A percentile compares a stretch with the other conserved stretches of the same genome.
These are phyloP conservation scores for Aspergillus sparsus DNA, from an alignment of 495 filamentous ascomycete species.

Conservation along the genomic window DNA sequence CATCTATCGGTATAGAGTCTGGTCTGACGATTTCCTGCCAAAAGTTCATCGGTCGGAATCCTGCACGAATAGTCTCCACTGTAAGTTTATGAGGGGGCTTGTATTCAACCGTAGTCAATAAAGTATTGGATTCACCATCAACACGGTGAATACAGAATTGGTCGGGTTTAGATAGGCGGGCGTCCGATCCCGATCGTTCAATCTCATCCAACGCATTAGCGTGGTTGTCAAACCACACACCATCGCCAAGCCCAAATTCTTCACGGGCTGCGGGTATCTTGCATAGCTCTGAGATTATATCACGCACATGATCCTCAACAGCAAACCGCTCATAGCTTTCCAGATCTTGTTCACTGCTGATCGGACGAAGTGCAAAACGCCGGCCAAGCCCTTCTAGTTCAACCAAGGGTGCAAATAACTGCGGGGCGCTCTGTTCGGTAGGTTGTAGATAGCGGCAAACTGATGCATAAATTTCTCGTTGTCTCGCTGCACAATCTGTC, in stretches of 20 bases:
- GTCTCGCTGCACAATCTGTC: slow-evolving; percentile 31
- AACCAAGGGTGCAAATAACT: slow-evolving; percentile 26
- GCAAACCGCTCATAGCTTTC: slow-evolving; percentile 31
- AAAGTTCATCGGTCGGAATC: slow-evolving; percentile 25
- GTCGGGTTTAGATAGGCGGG: slow-evolving; percentile 16
- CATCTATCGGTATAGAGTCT: slow-evolving; percentile 25
- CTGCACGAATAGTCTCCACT: slow-evolving; percentile 27
- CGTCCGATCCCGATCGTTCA: slow-evolving; percentile 2
- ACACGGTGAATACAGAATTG: slow-evolving; percentile 16
- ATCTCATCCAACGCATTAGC: slow-evolving; percentile 22
- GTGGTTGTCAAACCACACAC: slow-evolving; percentile 31
- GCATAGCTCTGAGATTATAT: slow-evolving; percentile 29
- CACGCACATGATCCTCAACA: slow-evolving; percentile 27
- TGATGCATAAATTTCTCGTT: slow-evolving; percentile 31
- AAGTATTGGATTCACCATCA: slow-evolving; percentile 21
- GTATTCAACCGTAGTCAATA: slow-evolving; percentile 37
- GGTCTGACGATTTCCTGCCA: slow-evolving; percentile 28
- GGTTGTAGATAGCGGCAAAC: slow-evolving; percentile 30
- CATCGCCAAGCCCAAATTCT: slow-evolving; percentile 30
- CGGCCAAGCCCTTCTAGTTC: slow-evolving; percentile 23
- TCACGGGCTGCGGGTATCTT: slow-evolving; percentile 28
- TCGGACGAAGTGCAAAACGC: slow-evolving; percentile 10
- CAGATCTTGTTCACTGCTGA: slow-evolving; percentile 35
- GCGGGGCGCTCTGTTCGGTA: slow-evolving; percentile 15
- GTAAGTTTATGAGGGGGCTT: slow-evolving; percentile 42